A percentile compares a stretch with the other conserved stretches of the same genome.
These are phyloP conservation scores for Sporothrix variecibatus DNA, from an alignment of 2,329 filamentous ascomycete species.

Conservation along the genomic window DNA sequence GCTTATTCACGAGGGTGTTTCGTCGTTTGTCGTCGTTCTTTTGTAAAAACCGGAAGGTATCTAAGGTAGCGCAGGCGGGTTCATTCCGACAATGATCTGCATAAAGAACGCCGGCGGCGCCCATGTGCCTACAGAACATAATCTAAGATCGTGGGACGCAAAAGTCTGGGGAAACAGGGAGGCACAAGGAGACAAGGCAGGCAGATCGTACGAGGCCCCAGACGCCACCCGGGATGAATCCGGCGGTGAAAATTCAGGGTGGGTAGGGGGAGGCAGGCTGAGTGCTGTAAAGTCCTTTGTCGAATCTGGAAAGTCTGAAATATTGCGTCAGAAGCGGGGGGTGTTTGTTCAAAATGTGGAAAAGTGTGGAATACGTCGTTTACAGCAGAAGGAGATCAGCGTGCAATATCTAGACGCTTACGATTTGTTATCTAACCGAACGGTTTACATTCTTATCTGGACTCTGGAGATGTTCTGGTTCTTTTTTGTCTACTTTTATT, in stretches of 20 bases:
- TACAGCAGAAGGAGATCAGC: not conserved
- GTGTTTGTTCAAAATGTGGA: not conserved
- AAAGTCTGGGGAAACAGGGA: conserved; percentile 6
- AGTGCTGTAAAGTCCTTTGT: not conserved
- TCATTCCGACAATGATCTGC: not conserved
- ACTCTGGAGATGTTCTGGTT: not conserved
- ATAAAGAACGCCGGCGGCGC: not conserved
- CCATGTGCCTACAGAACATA: not conserved
- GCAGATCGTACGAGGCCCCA: not conserved
- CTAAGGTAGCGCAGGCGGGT: not conserved
- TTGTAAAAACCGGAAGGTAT: not conserved
- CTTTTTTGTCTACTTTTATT: not conserved
- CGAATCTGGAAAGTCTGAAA: not conserved
- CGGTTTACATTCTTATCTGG: not conserved
- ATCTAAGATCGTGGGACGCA: not conserved
- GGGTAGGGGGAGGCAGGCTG: too few species aligned
- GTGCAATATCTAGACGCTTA: not conserved
- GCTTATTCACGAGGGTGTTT: not conserved
- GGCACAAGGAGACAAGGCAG: not conserved
- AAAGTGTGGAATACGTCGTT: not conserved
- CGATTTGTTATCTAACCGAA: not conserved
- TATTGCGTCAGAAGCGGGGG: conserved; percentile 6
- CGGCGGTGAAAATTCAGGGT: not conserved
- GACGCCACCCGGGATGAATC: not conserved
- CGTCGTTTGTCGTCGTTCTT: not conserved